Percentiles rank a stretch among this genome's conserved stretches.
Evolutionary conservation across 78 protist species (phyloP).

Genomic region (Dictyostelium brefeldianum): DNA sequence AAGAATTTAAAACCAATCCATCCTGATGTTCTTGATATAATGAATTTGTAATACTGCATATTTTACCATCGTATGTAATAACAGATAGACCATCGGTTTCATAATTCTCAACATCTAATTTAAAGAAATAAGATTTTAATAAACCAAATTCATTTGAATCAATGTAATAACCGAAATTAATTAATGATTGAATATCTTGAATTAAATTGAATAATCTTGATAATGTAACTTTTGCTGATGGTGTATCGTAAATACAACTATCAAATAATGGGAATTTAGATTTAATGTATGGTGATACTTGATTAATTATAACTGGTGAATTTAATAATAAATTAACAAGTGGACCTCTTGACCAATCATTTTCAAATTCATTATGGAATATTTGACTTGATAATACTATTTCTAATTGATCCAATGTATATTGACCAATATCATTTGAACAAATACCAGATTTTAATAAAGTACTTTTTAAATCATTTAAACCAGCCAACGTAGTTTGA

Average conservation of each 20-base stretch:
- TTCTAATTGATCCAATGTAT: neutral
- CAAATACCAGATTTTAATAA: slow-evolving; percentile 1
- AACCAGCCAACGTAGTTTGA: neutral
- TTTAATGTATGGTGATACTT: neutral
- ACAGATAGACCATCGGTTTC: neutral
- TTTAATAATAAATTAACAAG: no score
- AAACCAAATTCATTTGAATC: neutral
- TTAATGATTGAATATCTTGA: neutral
- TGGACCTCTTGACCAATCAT: neutral
- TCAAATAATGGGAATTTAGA: neutral
- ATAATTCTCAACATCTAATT: neutral
- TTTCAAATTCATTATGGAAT: neutral
- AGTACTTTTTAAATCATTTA: neutral
- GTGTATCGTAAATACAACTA: neutral
- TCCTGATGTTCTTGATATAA: neutral
- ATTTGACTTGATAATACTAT: neutral
- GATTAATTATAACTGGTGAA: neutral
- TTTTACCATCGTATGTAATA: neutral
- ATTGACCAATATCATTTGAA: neutral
- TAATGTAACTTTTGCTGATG: neutral
- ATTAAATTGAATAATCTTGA: neutral
- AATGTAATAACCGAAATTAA: neutral
- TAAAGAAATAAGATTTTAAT: neutral
- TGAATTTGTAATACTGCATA: neutral
- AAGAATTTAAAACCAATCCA: neutral